Conservation (phyloP, 306 rosid genomes). For the Casuarina cunninghamiana region DNA sequence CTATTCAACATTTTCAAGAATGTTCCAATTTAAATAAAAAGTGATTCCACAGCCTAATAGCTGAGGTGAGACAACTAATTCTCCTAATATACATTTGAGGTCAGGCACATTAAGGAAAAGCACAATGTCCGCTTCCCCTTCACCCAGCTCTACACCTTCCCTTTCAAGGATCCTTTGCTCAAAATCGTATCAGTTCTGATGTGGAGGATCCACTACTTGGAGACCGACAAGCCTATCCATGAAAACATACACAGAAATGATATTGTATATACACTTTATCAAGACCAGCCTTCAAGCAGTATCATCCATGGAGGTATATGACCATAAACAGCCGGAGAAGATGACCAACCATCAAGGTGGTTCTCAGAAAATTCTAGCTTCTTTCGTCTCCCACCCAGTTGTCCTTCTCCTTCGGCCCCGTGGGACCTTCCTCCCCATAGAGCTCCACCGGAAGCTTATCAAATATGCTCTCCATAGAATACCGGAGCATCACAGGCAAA, state of each 20-base stretch:
- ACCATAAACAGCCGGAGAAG: conserved; percentile 2
- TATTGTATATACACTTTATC: background rate
- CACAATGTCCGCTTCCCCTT: too few relatives aligned
- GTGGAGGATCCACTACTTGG: too few relatives aligned
- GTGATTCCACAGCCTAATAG: background rate
- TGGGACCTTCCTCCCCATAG: conserved; percentile 61
- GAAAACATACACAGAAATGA: background rate
- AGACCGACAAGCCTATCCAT: background rate
- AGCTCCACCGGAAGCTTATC: conserved; percentile 49
- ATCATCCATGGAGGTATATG: conserved; percentile 2
- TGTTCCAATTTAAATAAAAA: too few relatives aligned
- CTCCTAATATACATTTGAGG: too few relatives aligned
- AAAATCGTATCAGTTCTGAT: background rate
- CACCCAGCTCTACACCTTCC: background rate
- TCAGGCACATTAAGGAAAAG: too few relatives aligned
- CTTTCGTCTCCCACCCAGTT: conserved; percentile 65
- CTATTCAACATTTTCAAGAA: too few relatives aligned
- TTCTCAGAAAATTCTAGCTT: conserved; percentile 20
- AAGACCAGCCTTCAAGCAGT: background rate
- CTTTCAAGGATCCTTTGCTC: background rate
- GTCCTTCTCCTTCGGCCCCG: conserved; percentile 68
- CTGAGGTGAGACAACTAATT: too few relatives aligned
- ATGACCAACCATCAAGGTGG: background rate
- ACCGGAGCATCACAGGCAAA: conserved; percentile 34
- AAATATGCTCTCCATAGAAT: conserved; percentile 32